Evolutionary conservation across 306 rosid species (phyloP), one percentile per base, ranked within the genome.

Genomic region (Psophocarpus tetragonolobus): DNA sequence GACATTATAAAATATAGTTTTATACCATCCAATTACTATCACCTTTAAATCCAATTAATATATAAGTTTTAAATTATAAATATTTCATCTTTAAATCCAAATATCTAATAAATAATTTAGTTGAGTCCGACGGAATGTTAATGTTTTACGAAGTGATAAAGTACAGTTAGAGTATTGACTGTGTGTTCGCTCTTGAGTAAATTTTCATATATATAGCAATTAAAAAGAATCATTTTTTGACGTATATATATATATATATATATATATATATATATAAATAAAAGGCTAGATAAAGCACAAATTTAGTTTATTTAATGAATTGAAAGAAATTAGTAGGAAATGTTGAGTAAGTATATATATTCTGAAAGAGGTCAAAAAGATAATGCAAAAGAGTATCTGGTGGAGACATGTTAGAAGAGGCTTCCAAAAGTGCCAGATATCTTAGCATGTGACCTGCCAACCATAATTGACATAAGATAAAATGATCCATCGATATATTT

Each of bases 371-470:
- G 2, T 42, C n/a, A n/a, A 48, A 6, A 75, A 36, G 58, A 68
- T 74, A 36, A 75, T 61, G 57, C 44, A 60, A 35, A 62, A 76
- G 81, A 81, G 75, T 81, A 47, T 42, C 23, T 3, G 35, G 20
- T 1, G 2, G 17, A 51, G 67, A 71, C 33, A 24, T 61, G 27
- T 0, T 51, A 18, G 23, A 61, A 54, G 75, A 58, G 27, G 33
- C 33, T 65, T 77, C 76, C 72, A 84, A 80, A 71, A 66, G 0
- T 18, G 58, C 1, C 27, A 51, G 58, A 51, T 57, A 66, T 56
- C 58, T 81, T 68, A 63, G 47, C 80, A 78, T 38, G 76, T 80
- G 84, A 79, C 82, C 23, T 38, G 67, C 78, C 39, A 86, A 83
- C 90, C 77, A 75, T 75, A 24, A 81, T 68, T 15, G 51, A 63